Evolutionary conservation across 2,329 filamentous ascomycete genomes (phyloP).

Genomic region (Alternaria arborescens): DNA sequence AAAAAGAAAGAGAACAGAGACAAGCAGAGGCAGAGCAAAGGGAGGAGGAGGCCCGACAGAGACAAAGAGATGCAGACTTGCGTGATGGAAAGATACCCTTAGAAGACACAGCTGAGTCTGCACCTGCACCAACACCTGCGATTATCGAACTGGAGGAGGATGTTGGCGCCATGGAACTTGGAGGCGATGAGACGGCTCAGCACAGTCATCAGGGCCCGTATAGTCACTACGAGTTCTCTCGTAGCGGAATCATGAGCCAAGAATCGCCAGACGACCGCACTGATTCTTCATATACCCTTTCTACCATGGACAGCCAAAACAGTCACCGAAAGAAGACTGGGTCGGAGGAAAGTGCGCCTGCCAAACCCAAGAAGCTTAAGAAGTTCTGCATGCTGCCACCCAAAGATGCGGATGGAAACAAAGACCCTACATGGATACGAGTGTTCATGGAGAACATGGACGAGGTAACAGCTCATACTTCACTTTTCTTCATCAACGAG

Average conservation of each 20-base stretch:
- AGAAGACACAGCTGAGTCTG: constrained; percentile 17
- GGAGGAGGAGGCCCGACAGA: constrained; percentile 24
- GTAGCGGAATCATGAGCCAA: constrained; percentile 41
- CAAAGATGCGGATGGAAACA: constrained; percentile 62
- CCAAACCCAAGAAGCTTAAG: constrained; percentile 63
- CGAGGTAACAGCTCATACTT: constrained; percentile 85
- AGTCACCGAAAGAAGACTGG: constrained; percentile 1
- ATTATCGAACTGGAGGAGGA: constrained; percentile 29
- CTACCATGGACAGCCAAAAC: constrained; percentile 28
- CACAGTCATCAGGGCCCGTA: constrained; percentile 27
- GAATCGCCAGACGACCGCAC: constrained; percentile 33
- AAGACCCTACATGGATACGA: constrained; percentile 77
- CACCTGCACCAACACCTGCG: constrained; percentile 7
- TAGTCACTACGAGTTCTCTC: constrained; percentile 42
- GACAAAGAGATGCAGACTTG: constrained; percentile 16
- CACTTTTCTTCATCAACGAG: constrained; percentile 76
- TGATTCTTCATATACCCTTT: constrained; percentile 29
- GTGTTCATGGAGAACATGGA: constrained; percentile 85
- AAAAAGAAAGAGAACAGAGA: constrained; percentile 19
- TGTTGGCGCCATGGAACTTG: constrained; percentile 33
- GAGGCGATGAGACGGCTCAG: constrained; percentile 5
- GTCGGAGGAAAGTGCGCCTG: constrained; percentile 15
- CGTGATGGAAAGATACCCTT: constrained; percentile 13
- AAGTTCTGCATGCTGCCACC: constrained; percentile 83
- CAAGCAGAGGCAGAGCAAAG: constrained; percentile 14